Evolutionary conservation across 2,329 filamentous ascomycete genomes (phyloP).

Genomic region (Immersiporthe knoxdaviesiana): DNA sequence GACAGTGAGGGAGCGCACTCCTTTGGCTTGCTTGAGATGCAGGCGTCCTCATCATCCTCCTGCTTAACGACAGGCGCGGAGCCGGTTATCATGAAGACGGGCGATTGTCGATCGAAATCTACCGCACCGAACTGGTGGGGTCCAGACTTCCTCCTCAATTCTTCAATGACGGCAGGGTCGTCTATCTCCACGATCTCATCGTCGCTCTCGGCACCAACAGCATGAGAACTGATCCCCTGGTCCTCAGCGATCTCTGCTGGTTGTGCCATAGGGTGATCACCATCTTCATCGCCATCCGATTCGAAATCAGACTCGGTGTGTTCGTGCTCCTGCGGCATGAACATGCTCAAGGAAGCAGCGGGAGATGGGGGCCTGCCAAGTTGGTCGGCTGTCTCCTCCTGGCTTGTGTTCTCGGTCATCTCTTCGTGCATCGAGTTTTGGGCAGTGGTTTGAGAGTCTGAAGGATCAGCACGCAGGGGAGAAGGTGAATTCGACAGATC

Average conservation of each 20-base stretch:
- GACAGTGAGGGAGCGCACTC: background rate
- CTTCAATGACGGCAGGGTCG: background rate
- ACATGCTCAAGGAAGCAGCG: background rate
- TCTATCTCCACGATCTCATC: background rate
- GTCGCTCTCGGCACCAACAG: background rate
- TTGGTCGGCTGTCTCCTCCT: background rate
- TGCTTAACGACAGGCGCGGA: background rate
- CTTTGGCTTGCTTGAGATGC: background rate
- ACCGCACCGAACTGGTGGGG: background rate
- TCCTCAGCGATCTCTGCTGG: background rate
- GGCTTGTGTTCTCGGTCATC: background rate
- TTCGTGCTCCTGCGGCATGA: slow-evolving; percentile 1
- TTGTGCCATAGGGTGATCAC: background rate
- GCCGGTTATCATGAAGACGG: background rate
- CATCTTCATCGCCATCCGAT: background rate
- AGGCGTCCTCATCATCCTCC: background rate
- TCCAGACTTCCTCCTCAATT: background rate
- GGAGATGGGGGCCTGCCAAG: background rate
- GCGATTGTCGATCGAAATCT: background rate
- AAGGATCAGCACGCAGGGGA: too few relatives aligned
- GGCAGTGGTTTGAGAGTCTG: background rate
- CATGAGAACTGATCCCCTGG: background rate
- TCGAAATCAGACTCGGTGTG: background rate
- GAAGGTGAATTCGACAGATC: background rate
- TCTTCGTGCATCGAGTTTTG: background rate